Percentiles rank a stretch among this genome's conserved stretches.
Evolutionary conservation across 768 basidiomycete species (phyloP).

Genomic region (Trametes elegans): DNA sequence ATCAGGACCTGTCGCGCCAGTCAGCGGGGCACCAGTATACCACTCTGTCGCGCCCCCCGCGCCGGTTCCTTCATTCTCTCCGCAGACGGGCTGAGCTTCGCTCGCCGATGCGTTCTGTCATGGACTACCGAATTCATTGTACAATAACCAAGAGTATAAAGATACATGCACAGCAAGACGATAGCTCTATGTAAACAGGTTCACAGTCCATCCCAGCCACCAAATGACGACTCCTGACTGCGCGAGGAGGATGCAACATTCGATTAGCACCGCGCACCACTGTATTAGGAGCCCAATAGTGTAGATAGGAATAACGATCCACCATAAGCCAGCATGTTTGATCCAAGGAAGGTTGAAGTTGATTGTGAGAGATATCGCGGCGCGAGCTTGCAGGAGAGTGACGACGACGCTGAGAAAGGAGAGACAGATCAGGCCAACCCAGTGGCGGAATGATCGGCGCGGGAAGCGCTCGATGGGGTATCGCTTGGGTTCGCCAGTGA

Average conservation of each 20-base stretch:
- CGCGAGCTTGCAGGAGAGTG: conserved; percentile 54
- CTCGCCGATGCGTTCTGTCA: neutral
- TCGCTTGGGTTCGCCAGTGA: conserved; percentile 71
- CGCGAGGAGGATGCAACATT: conserved; percentile 53
- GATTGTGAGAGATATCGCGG: conserved; percentile 52
- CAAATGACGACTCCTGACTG: conserved; percentile 60
- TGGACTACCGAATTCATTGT: neutral
- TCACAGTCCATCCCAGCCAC: conserved; percentile 76
- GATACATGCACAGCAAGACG: conserved; percentile 11
- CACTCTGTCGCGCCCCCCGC: neutral
- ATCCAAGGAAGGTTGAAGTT: conserved; percentile 59
- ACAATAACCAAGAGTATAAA: conserved; percentile 13
- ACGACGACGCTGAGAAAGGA: conserved; percentile 46
- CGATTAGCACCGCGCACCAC: conserved; percentile 64
- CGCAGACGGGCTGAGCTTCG: neutral
- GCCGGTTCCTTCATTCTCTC: neutral
- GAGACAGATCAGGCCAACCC: conserved; percentile 59
- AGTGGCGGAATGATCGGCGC: conserved; percentile 62
- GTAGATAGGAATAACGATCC: conserved; percentile 61
- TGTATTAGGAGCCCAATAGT: conserved; percentile 62
- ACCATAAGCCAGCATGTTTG: conserved; percentile 58
- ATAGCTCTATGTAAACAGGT: conserved; percentile 40
- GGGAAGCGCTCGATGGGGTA: conserved; percentile 61
- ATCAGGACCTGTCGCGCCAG: neutral
- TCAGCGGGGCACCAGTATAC: neutral